Conservation (phyloP, 805 yeast species). For the Yueomyces sinensis region DNA sequence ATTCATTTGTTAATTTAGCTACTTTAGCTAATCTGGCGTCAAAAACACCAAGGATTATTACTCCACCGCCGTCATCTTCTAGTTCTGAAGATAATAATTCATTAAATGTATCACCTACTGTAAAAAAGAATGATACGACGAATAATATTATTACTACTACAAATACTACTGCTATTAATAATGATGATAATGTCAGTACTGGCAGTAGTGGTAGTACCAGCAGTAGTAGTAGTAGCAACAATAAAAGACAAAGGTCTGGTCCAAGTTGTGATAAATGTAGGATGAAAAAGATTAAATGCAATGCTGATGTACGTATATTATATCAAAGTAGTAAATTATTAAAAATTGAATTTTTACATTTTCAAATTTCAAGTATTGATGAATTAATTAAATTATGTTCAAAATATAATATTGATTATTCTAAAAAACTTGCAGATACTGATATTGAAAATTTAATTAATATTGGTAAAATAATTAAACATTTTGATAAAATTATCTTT, state of each 20-base stretch:
- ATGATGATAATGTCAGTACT: not conserved
- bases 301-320: constrained; percentile 43
- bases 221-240: too few relatives aligned
- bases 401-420: constrained; percentile 2
- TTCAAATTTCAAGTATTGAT: constrained; percentile 6
- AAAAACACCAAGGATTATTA: constrained; percentile 9
- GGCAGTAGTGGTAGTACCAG: too few relatives aligned
- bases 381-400: constrained; percentile 5
- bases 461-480: constrained; percentile 10
- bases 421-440: constrained; percentile 3
- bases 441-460: not conserved
- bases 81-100: too few relatives aligned
- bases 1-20: constrained; percentile 4
- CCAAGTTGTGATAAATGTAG: constrained; percentile 68
- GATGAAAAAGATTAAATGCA: constrained; percentile 57
- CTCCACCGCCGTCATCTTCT: too few relatives aligned
- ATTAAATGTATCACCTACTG: too few relatives aligned
- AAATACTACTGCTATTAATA: not conserved
- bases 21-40: constrained; percentile 12
- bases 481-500: constrained; percentile 27
- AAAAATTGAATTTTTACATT: constrained; percentile 12
- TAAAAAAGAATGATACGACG: too few relatives aligned
- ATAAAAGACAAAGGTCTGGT: constrained; percentile 48
- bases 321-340: constrained; percentile 14
- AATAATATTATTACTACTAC: not conserved